A percentile compares a stretch with the other conserved stretches of the same genome.
Conservation (phyloP, 1,284 basidiomycete species). For the Cryptococcus amylolentus region DNA sequence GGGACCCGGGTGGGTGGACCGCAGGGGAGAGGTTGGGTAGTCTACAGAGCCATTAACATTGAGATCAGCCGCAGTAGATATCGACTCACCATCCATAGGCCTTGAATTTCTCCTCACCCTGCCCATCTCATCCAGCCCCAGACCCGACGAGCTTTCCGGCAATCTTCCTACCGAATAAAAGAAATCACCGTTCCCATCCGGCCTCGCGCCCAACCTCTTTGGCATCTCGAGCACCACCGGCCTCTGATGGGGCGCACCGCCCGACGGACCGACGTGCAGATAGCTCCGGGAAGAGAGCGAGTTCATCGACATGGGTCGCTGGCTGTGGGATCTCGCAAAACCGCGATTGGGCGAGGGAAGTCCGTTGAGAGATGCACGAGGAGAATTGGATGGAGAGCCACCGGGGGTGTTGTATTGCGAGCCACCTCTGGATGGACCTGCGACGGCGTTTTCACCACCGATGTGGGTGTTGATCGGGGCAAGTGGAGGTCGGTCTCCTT, state of each 20-base stretch:
- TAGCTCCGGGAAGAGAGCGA: constrained; percentile 26
- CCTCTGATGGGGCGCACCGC: constrained; percentile 36
- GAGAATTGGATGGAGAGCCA: constrained; percentile 23
- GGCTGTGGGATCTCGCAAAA: constrained; percentile 6
- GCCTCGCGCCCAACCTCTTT: constrained; percentile 21
- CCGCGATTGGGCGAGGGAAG: constrained; percentile 7
- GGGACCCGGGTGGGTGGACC: too few species aligned
- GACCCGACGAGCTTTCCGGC: constrained; percentile 2
- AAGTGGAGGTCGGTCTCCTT: constrained; percentile 11
- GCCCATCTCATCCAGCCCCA: constrained; percentile 17
- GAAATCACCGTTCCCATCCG: constrained; percentile 25
- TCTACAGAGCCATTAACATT: too few species aligned
- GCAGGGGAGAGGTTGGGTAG: too few species aligned
- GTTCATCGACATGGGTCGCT: constrained; percentile 25
- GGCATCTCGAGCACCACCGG: constrained; percentile 37
- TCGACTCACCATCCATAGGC: too few species aligned
- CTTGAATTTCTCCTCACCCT: constrained; percentile 11
- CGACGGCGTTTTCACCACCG: background rate
- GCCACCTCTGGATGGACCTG: constrained; percentile 7
- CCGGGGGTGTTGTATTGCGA: constrained; percentile 15
- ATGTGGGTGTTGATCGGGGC: constrained; percentile 23
- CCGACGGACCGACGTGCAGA: constrained; percentile 26
- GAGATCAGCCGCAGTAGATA: too few species aligned
- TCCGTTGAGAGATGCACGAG: constrained; percentile 23
- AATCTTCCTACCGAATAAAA: constrained; percentile 8